These are phyloP conservation scores for Suillus lakei DNA, from an alignment of 768 basidiomycete species.

Conservation along the genomic window DNA sequence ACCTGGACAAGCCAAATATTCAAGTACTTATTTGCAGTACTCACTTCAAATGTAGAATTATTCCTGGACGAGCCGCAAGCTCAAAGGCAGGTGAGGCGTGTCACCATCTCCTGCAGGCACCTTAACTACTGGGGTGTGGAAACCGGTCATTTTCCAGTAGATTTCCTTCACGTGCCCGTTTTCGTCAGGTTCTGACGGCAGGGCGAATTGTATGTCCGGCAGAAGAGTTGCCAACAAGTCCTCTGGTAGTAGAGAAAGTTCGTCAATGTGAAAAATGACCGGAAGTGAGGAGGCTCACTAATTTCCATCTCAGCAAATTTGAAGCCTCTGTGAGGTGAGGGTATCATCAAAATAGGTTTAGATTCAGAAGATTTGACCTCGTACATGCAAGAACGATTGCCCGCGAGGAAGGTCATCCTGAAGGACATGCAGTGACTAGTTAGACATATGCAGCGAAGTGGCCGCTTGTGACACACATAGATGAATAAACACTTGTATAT, in stretches of 20 bases:
- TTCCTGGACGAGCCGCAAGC: background rate
- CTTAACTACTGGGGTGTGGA: conserved; percentile 29
- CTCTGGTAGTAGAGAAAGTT: conserved; percentile 17
- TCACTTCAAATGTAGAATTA: background rate
- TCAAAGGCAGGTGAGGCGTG: conserved; percentile 26
- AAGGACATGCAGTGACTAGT: conserved; percentile 1
- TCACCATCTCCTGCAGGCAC: conserved; percentile 26
- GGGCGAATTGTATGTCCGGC: conserved; percentile 25
- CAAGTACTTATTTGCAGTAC: too few species aligned
- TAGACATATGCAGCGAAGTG: background rate
- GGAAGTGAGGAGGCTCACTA: conserved; percentile 36
- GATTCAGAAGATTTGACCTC: background rate
- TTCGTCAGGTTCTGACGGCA: conserved; percentile 20
- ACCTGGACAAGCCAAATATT: too few species aligned
- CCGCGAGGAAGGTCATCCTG: conserved; percentile 54
- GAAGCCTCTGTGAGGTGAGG: conserved; percentile 32
- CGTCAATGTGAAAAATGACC: background rate
- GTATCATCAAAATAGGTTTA: background rate
- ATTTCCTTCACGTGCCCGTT: conserved; percentile 22
- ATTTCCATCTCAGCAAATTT: conserved; percentile 54
- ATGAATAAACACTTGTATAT: conserved; percentile 47
- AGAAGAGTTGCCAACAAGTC: conserved; percentile 29
- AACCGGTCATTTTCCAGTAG: conserved; percentile 27
- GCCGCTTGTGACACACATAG: conserved; percentile 41
- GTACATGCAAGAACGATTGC: conserved; percentile 50